Percentiles rank a stretch among this genome's conserved stretches.
These are phyloP conservation scores for Arthrobotrys iridis DNA, from an alignment of 2,329 filamentous ascomycete species.

Conservation along the genomic window DNA sequence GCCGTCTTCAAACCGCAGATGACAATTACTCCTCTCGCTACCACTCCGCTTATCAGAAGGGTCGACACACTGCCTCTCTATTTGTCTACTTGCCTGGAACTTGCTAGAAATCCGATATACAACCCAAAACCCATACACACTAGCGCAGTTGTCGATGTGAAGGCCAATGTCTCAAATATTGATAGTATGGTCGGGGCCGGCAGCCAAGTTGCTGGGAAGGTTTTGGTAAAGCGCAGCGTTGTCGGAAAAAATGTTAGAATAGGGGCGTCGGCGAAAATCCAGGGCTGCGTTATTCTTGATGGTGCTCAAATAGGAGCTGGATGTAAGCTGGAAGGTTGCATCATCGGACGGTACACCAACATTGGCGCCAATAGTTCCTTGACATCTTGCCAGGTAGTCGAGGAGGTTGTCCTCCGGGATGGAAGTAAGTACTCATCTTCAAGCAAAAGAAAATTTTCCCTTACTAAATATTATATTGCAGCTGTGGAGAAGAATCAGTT, in stretches of 20 bases:
- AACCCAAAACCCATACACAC: slow-evolving; percentile 43
- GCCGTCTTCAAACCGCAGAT: slow-evolving; percentile 47
- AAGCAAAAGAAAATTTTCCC: slow-evolving; percentile 74
- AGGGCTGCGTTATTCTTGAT: slow-evolving; percentile 92
- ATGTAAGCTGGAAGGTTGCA: slow-evolving; percentile 85
- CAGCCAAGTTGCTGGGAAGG: slow-evolving; percentile 86
- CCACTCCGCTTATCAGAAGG: slow-evolving; percentile 77
- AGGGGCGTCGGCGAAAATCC: slow-evolving; percentile 82
- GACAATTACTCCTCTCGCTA: slow-evolving; percentile 57
- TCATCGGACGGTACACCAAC: slow-evolving; percentile 81
- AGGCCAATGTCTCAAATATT: slow-evolving; percentile 81
- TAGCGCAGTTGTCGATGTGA: slow-evolving; percentile 73
- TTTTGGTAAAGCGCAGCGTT: slow-evolving; percentile 90
- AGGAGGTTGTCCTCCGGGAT: slow-evolving; percentile 68
- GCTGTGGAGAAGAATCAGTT: slow-evolving; percentile 43
- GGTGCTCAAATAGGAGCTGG: slow-evolving; percentile 84
- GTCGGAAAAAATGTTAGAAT: slow-evolving; percentile 89
- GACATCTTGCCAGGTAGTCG: slow-evolving; percentile 86
- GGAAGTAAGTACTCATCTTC: slow-evolving; percentile 55
- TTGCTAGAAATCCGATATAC: slow-evolving; percentile 71
- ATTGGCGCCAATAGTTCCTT: slow-evolving; percentile 95
- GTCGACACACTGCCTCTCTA: slow-evolving; percentile 88
- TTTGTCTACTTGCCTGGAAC: slow-evolving; percentile 80
- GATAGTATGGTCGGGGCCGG: slow-evolving; percentile 89
- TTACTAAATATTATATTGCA: slow-evolving; percentile 66